Conservation (phyloP, 305 asterid species). For the Petunia hybrid region DNA sequence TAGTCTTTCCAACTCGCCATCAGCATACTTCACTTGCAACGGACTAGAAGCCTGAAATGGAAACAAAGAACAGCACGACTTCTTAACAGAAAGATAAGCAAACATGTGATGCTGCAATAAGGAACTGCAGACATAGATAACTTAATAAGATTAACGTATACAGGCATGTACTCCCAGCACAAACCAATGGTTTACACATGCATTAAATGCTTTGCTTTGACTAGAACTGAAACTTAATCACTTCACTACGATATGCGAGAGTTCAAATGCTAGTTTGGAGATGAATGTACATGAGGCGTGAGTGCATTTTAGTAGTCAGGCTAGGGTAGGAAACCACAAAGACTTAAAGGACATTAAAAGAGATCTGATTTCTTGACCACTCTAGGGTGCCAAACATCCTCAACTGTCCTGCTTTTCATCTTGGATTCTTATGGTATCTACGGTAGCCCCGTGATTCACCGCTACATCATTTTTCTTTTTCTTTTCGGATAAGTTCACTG, state of each 20-base stretch:
- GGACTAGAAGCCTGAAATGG: conserved; percentile 92
- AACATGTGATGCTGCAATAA: conserved; percentile 21
- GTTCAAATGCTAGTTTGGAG: conserved; percentile 14
- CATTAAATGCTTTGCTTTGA: conserved; percentile 7
- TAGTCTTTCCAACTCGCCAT: conserved; percentile 99
- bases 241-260: conserved; percentile 13
- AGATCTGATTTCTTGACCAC: conserved; percentile 2
- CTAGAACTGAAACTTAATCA: neutral
- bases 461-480: conserved; percentile 18
- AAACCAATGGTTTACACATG: conserved; percentile 4
- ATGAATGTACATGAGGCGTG: neutral
- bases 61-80: conserved; percentile 45
- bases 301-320: neutral
- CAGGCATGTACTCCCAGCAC: neutral
- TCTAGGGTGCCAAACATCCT: conserved; percentile 23
- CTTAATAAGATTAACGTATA: conserved; percentile 1
- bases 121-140: conserved; percentile 19
- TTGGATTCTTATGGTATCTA: conserved; percentile 18
- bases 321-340: conserved; percentile 12
- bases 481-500: neutral
- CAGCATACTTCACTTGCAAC: conserved; percentile 98
- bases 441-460: neutral
- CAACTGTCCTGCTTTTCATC: neutral
- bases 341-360: neutral
- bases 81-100: conserved; percentile 28